Conservation (phyloP, 768 basidiomycete species). For the Hygrocybe coccinea region DNA sequence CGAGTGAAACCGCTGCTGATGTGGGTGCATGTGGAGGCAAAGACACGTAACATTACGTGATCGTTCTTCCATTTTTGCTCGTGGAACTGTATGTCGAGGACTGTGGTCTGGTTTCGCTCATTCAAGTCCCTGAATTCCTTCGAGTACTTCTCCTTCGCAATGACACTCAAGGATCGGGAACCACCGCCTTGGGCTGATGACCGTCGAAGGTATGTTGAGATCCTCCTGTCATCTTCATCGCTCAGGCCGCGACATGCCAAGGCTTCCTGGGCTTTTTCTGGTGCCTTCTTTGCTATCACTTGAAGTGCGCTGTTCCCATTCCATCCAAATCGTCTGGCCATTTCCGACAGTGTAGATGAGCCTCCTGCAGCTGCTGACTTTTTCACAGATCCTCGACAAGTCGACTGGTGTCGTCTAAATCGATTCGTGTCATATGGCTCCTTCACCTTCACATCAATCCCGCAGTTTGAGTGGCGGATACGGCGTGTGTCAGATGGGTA, state of each 20-base stretch:
- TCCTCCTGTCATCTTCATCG: background rate
- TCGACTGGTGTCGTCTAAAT: too few relatives aligned
- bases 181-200: slow-evolving; percentile 16
- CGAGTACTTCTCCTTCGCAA: slow-evolving; percentile 13
- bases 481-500: background rate
- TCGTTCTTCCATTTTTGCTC: slow-evolving; percentile 26
- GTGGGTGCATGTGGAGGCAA: slow-evolving; percentile 16
- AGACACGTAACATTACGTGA: slow-evolving; percentile 13
- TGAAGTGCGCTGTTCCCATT: background rate
- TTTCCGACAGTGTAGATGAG: background rate
- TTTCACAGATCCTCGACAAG: background rate
- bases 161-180: slow-evolving; percentile 3
- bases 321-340: background rate
- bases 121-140: slow-evolving; percentile 2
- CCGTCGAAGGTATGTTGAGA: slow-evolving; percentile 12
- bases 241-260: slow-evolving; percentile 16
- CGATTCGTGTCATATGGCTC: too few relatives aligned
- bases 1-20: background rate
- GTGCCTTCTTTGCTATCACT: background rate
- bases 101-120: slow-evolving; percentile 5
- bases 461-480: too few relatives aligned
- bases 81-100: slow-evolving; percentile 13
- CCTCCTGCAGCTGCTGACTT: background rate
- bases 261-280: background rate
- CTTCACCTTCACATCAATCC: too few relatives aligned